phyloP scores from a whole-genome alignment of 108 stramenopile species.

The Schizochytrium sp. region DNA sequence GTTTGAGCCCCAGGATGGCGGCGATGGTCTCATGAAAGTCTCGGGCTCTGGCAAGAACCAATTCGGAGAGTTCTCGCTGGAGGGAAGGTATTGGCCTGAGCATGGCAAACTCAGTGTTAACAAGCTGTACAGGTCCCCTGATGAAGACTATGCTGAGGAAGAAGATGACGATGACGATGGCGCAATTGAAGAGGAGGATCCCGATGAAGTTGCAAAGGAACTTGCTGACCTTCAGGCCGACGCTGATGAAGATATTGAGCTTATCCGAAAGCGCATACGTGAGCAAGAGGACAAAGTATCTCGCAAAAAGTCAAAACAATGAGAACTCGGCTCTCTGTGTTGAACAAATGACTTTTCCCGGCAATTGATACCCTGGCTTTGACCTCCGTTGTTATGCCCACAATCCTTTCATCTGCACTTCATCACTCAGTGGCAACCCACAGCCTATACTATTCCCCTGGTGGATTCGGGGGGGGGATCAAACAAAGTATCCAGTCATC shows the following conservation, averaged over 20 bases:
- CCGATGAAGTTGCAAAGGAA: constrained; percentile 42
- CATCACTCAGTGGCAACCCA: no score
- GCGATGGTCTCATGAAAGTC: not conserved
- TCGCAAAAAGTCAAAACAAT: constrained; percentile 45
- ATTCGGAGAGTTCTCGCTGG: constrained; percentile 27
- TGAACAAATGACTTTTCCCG: not conserved
- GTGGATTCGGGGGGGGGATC: no score
- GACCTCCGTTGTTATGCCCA: not conserved
- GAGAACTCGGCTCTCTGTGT: not conserved
- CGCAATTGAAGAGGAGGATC: constrained; percentile 49
- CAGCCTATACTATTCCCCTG: no score
- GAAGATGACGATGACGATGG: constrained; percentile 48
- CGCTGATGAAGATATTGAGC: constrained; percentile 48
- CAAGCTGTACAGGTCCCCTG: constrained; percentile 45
- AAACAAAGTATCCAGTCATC: no score
- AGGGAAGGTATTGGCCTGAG: constrained; percentile 16
- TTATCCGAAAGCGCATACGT: not conserved
- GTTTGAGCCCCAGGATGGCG: not conserved
- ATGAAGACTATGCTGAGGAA: constrained; percentile 58
- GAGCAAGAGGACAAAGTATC: constrained; percentile 11
- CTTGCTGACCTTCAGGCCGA: constrained; percentile 47
- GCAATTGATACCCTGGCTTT: not conserved
- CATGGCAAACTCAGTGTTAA: not conserved
- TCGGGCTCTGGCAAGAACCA: constrained; percentile 36
- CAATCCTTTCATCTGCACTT: not conserved